Base-by-base conservation (phyloP, 208 protist genomes). In the Trypanosoma scelopori region DNA sequence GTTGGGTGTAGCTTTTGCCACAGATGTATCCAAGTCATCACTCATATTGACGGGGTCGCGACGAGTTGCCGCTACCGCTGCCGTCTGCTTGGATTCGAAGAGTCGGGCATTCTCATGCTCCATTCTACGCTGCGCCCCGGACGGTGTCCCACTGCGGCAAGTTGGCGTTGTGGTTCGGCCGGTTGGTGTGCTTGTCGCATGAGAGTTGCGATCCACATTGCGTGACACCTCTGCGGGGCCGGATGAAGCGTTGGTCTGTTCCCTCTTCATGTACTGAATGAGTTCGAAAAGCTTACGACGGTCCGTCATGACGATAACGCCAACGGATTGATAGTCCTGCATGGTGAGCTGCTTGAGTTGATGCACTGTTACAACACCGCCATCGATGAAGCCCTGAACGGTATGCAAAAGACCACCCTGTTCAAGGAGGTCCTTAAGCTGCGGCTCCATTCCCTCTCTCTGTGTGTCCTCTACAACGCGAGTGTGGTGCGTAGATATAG, bases 261-360 rank as follows among this genome's bases (percentile, higher is more conserved):
- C 90, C 51, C 87, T 78, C 76, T 95, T 96, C 53, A 97, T 76
- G 25, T 80, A 83, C 65, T 96, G 91, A 60, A 97, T 97, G 23
- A 97, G 79, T 65, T 96, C 90, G 65, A 97, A 97, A 15, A 97
- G 82, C 72, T 96, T 96, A 7, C 91, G 81, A 27, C 89, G 86
- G 77, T 97, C 93, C 1, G 81, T 81, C 87, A 96, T 96, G 55
- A 89, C 85, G 62, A 89, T 89, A 51, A 96, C 80, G 47, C 93
- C 93, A 55, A 97, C 82, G 28, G 85, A 89, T 60, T 92, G 79
- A 67, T 96, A 97, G 65, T 96, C 89, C 63, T 95, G 89, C 89
- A 95, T 92, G 11, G 85, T 94, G 46, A 97, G 85, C 74, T 87
- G 79, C 66, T 89, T 91, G 0, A 97, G 72, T 64, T 91, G 85